Percentiles rank a stretch among this genome's conserved stretches.
These are phyloP conservation scores for Chaetomium sp. DNA, from an alignment of 2,329 filamentous ascomycete species.

Conservation along the genomic window DNA sequence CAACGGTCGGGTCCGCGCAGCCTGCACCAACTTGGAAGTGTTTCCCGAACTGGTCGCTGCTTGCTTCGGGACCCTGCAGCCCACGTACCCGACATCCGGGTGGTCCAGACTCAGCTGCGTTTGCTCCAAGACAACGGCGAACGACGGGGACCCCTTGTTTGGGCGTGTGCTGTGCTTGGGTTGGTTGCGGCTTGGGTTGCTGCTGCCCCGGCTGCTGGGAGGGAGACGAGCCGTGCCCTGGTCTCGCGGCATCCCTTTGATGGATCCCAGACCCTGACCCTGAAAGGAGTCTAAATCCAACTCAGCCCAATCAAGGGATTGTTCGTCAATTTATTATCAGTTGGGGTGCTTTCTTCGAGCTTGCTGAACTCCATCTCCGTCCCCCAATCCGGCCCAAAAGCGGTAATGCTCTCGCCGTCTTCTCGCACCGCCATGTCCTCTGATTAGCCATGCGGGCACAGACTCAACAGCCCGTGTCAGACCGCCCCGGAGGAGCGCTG, in stretches of 20 bases:
- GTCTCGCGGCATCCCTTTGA: constrained; percentile 11
- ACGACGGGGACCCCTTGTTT: constrained; percentile 21
- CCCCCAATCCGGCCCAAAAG: constrained; percentile 17
- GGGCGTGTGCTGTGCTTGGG: background rate
- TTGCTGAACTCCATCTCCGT: constrained; percentile 9
- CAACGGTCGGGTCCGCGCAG: constrained; percentile 2
- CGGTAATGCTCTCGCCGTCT: constrained; percentile 28
- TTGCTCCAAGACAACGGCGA: constrained; percentile 12
- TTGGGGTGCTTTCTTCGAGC: background rate
- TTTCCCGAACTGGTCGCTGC: background rate
- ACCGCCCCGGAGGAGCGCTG: constrained; percentile 27
- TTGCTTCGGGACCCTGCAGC: constrained; percentile 14
- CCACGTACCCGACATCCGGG: constrained; percentile 15
- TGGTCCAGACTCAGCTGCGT: constrained; percentile 11
- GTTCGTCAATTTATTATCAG: constrained; percentile 4
- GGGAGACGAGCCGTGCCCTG: constrained; percentile 17
- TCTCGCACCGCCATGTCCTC: constrained; percentile 26
- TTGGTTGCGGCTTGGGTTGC: constrained; percentile 3
- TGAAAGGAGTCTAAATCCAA: constrained; percentile 18
- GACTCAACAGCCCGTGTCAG: constrained; percentile 33
- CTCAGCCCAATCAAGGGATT: constrained; percentile 2
- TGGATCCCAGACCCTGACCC: constrained; percentile 25
- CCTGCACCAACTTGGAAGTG: background rate
- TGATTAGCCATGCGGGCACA: constrained; percentile 36
- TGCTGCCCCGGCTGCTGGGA: constrained; percentile 1